Evolutionary conservation across 495 filamentous ascomycete genomes (phyloP).

Genomic region (Endocarpon pusillum): DNA sequence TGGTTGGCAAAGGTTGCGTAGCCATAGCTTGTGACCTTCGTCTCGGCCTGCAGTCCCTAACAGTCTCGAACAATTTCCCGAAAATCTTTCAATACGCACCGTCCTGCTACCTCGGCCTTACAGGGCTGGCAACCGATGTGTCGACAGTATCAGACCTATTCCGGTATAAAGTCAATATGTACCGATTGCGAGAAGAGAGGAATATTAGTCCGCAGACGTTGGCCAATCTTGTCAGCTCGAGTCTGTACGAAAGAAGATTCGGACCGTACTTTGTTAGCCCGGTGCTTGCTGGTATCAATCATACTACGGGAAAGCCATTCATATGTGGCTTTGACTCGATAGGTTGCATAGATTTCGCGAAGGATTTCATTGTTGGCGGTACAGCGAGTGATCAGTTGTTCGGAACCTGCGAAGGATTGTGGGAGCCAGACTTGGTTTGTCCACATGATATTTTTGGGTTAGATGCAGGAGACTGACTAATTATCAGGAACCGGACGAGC

Average conservation of each 20-base stretch:
- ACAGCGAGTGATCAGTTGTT: conserved; percentile 95
- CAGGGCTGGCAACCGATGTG: conserved; percentile 90
- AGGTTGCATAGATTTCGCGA: conserved; percentile 97
- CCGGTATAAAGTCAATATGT: conserved; percentile 99
- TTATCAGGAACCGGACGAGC: conserved; percentile 64
- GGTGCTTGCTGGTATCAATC: conserved; percentile 85
- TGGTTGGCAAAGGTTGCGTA: conserved; percentile 98
- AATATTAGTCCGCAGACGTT: conserved; percentile 85
- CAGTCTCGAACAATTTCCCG: conserved; percentile 98
- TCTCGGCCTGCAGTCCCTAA: conserved; percentile 89
- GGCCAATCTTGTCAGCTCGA: conserved; percentile 82
- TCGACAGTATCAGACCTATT: conserved; percentile 90
- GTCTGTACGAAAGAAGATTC: conserved; percentile 86
- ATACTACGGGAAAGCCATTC: conserved; percentile 81
- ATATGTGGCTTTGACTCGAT: conserved; percentile 99
- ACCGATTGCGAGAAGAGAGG: conserved; percentile 93
- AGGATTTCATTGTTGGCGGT: conserved; percentile 96
- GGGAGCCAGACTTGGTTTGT: conserved; percentile 89
- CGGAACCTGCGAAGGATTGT: conserved; percentile 94
- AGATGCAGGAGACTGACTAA: neutral
- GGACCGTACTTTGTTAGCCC: conserved; percentile 91
- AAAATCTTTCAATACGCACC: conserved; percentile 95
- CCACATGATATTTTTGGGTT: conserved; percentile 1
- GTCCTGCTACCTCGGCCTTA: conserved; percentile 89
- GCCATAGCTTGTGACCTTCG: conserved; percentile 98